Evolutionary conservation across 1,284 basidiomycete genomes (phyloP), one percentile per base, ranked within the genome.

Genomic region (Ceratobasidium sp.): DNA sequence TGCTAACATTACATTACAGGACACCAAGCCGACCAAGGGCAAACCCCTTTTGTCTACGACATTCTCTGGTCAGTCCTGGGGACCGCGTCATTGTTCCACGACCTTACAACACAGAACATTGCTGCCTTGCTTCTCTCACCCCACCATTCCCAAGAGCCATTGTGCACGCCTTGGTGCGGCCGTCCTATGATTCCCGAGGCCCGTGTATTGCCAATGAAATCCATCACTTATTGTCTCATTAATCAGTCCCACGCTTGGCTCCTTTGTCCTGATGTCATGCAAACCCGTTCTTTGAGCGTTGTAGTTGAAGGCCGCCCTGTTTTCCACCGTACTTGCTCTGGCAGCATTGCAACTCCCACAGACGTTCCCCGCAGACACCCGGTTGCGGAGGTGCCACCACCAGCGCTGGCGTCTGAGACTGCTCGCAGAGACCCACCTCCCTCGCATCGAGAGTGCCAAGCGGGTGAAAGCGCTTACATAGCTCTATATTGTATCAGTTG

Each of bases 61-160:
- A 66, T 79, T 35, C 78, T 74, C 58, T 79, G 78, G 78, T 74
- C 77, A 2, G 67, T 77, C 47, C n/a, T 66, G 23, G 74, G 77
- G 35, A 71, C 60, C 10, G 64, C 77, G 33, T 65, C 73, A 17
- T 49, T 56, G 1, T 75, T 73, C 61, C 49, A 65, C n/a, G 78
- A 66, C 15, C 39, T 79, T 1, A 76, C 77, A 47, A 63, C 64
- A 13, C 58, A 71, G 66, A 71, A 68, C 31, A 76, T 79, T 11
- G 64, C 73, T 33, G 54, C 68, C 2, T 78, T n/a, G n/a, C n/a
- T n/a, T 78, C 75, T 78, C 33, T 68, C 58, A 3, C 73, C 73
- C 37, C 73, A 75, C 31, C 76, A 77, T 60, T 77, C 76, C 20
- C 49, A 64, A 77, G 60, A 76, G 47, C 65, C 20, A 17, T 45